Conservation (phyloP, 2,329 filamentous ascomycete genomes). For the Aspergillus tamarii region DNA sequence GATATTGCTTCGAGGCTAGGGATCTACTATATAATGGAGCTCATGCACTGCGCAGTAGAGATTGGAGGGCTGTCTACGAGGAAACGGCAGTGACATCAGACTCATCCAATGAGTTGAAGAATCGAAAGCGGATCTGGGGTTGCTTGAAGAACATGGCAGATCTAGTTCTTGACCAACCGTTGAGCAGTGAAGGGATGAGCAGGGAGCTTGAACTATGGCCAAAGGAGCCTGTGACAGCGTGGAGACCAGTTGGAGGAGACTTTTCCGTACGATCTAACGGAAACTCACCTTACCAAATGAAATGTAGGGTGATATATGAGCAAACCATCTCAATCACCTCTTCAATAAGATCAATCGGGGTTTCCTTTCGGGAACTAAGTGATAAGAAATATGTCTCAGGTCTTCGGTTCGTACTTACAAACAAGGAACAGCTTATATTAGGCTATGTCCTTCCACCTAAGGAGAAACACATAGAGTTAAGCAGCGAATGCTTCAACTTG, state of each 20-base stretch:
- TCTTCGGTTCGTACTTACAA: neutral
- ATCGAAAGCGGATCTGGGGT: conserved; percentile 23
- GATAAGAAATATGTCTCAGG: conserved; percentile 19
- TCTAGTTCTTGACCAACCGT: conserved; percentile 15
- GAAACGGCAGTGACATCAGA: conserved; percentile 10
- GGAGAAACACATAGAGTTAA: neutral
- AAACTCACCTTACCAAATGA: conserved; percentile 11
- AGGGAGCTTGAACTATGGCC: conserved; percentile 7
- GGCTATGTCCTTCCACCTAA: neutral
- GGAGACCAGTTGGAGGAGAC: conserved; percentile 18
- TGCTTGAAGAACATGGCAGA: conserved; percentile 16
- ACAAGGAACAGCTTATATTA: neutral
- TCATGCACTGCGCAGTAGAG: conserved; percentile 5
- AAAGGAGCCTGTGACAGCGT: neutral
- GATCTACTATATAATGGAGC: conserved; percentile 5
- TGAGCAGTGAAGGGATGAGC: neutral
- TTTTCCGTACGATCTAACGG: conserved; percentile 3
- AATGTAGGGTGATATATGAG: conserved; percentile 16
- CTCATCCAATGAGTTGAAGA: conserved; percentile 13
- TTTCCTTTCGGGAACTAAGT: conserved; percentile 19
- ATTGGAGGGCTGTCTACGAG: conserved; percentile 30
- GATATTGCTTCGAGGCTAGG: conserved; percentile 21
- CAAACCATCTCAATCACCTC: conserved; percentile 14
- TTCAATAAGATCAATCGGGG: conserved; percentile 13
- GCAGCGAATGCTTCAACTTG: neutral